phyloP scores from a whole-genome alignment of 768 basidiomycete species.

The Termitomyces sp. region DNA sequence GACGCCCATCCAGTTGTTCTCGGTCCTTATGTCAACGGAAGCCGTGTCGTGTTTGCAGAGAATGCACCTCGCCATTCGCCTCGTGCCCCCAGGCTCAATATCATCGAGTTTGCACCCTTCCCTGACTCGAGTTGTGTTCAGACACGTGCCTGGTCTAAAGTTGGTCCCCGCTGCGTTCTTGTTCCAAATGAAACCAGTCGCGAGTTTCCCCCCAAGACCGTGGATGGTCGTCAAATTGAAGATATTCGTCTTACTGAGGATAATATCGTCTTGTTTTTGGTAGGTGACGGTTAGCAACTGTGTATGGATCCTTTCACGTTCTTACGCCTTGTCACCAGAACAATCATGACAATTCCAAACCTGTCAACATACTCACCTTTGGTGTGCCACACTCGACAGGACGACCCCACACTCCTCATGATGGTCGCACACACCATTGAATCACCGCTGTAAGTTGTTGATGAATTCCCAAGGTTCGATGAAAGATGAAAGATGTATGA shows the following conservation, averaged over 20 bases:
- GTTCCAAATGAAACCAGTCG: conserved; percentile 40
- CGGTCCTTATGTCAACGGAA: conserved; percentile 43
- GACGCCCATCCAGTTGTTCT: conserved; percentile 32
- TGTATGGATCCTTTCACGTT: conserved; percentile 1
- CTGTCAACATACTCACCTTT: conserved; percentile 46
- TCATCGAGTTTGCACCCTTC: conserved; percentile 45
- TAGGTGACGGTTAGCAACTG: conserved; percentile 23
- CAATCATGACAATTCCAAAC: conserved; percentile 32
- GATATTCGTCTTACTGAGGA: conserved; percentile 57
- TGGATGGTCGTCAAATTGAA: conserved; percentile 43
- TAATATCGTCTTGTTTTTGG: conserved; percentile 54
- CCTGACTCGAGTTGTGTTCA: conserved; percentile 28
- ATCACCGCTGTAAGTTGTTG: not conserved
- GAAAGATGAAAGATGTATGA: not conserved
- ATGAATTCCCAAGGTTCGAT: not conserved
- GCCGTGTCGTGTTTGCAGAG: conserved; percentile 43
- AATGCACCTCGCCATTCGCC: conserved; percentile 21
- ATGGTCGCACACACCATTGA: conserved; percentile 18
- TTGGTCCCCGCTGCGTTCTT: conserved; percentile 37
- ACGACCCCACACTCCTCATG: conserved; percentile 21
- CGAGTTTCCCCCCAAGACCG: conserved; percentile 40
- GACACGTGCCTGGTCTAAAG: conserved; percentile 35
- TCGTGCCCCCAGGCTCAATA: conserved; percentile 26
- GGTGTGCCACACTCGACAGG: conserved; percentile 28
- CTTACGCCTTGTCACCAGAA: conserved; percentile 24